Base-by-base conservation (phyloP, 106 monocot genomes). In the Allium fistulosum region DNA sequence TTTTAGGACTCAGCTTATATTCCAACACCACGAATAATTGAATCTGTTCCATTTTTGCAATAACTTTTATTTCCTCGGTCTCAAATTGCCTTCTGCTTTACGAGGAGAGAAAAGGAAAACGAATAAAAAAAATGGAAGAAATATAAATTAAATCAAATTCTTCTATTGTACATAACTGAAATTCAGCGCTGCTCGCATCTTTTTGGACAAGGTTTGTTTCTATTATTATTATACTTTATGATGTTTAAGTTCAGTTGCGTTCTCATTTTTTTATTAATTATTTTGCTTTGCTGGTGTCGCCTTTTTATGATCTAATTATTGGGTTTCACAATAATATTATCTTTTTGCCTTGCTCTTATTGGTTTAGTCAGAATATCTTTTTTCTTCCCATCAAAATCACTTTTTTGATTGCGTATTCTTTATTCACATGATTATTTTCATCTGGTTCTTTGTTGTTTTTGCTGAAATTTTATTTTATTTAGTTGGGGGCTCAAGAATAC, bases 211-310 rank as follows among this genome's bases (percentile, higher is more conserved):
- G 37, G 37, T 37, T 37, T 37, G 37, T 2, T 5, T 37, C 37
- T 37, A 37, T 37, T 37, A 37, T 37, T 37, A 37, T 37, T 37
- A 37, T 37, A 37, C 37, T 62, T 26, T 59, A 17, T 59, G 26
- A 59, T 59, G 16, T 9, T 59, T 7, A 59, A 59, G 26, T n/a
- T 17, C 10, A 61, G 2, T 28, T 8, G 26, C 10, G 9, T 61
- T 61, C 11, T 26, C 26, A 10, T 26, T 59, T 61, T 61, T 61
- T 28, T 9, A 27, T 15, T 6, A 11, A 61, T 61, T 28, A 45
- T 8, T 62, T 45, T 60, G 18, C 60, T 60, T 62, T 46, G 62
- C 62, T 27, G 22, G 10, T 26, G 27, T 61, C 61, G 58, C 61
- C 61, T 11, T 12, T 11, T 61, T 61, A 28, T 61, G 61, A 28